Conservation (phyloP, 139 green algal species). For the Picochlorum sp. region DNA sequence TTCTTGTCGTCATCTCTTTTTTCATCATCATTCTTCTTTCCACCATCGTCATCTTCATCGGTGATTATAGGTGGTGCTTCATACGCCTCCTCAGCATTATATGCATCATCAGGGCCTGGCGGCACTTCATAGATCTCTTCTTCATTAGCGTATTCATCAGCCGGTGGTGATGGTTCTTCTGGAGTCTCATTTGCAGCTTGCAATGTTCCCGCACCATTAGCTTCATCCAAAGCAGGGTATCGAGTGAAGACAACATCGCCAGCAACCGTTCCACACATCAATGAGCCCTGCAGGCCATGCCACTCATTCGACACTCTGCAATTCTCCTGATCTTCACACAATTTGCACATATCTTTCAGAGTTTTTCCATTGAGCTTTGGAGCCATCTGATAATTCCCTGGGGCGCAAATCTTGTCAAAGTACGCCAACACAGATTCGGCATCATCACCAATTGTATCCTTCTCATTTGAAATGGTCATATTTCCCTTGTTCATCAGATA, state of each 20-base stretch:
- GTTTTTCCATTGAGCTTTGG: neutral
- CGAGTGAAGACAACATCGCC: slow-evolving; percentile 2
- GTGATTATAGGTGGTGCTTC: neutral
- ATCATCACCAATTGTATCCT: neutral
- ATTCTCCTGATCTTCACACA: neutral
- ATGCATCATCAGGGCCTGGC: neutral
- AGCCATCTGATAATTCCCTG: slow-evolving; percentile 5
- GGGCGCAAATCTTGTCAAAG: slow-evolving; percentile 6
- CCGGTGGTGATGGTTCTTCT: neutral
- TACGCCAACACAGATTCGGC: slow-evolving; percentile 3
- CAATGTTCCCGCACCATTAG: neutral
- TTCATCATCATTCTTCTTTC: neutral
- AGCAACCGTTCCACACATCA: neutral
- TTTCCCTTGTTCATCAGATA: neutral
- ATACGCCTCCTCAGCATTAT: neutral
- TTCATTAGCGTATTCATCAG: neutral
- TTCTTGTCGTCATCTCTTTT: neutral
- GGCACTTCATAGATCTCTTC: no score
- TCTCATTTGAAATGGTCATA: slow-evolving; percentile 2
- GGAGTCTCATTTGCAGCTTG: neutral
- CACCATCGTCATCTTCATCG: neutral
- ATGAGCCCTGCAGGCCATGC: neutral
- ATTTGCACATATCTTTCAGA: slow-evolving; percentile 1
- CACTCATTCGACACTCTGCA: neutral
- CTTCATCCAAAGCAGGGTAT: slow-evolving; percentile 3